phyloP scores from a whole-genome alignment of 176 grass and related monocot genomes.

The Carex cristatella region DNA sequence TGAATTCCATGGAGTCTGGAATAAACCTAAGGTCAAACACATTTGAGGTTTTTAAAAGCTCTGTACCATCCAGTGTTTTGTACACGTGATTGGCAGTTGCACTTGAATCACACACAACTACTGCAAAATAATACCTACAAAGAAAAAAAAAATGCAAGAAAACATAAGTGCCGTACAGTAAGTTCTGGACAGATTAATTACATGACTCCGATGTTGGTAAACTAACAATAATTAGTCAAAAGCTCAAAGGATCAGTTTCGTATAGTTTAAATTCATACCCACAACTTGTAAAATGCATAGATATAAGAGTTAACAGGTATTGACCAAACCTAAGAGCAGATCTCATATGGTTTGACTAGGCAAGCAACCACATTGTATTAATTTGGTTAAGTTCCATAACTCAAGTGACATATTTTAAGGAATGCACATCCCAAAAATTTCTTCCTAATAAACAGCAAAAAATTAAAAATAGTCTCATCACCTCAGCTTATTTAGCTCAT shows the following conservation, averaged over 20 bases:
- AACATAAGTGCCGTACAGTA: neutral
- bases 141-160: neutral
- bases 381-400: neutral
- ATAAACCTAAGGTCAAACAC: conserved; percentile 80
- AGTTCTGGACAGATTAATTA: neutral
- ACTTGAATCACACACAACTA: conserved; percentile 79
- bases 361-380: neutral
- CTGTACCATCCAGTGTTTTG: conserved; percentile 67
- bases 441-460: neutral
- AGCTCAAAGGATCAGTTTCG: neutral
- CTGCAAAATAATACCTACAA: conserved; percentile 85
- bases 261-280: neutral
- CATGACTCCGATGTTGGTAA: neutral
- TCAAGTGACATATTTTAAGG: neutral
- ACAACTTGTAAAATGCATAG: neutral
- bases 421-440: neutral
- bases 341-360: neutral
- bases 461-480: neutral
- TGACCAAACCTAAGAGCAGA: neutral
- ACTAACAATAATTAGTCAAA: neutral
- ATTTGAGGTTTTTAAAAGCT: conserved; percentile 78
- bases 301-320: neutral
- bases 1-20: conserved; percentile 73
- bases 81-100: conserved; percentile 83
- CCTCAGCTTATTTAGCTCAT: conserved; percentile 90